Base-by-base conservation (phyloP, 495 filamentous ascomycete species). In the Penicillium robsamsonii region DNA sequence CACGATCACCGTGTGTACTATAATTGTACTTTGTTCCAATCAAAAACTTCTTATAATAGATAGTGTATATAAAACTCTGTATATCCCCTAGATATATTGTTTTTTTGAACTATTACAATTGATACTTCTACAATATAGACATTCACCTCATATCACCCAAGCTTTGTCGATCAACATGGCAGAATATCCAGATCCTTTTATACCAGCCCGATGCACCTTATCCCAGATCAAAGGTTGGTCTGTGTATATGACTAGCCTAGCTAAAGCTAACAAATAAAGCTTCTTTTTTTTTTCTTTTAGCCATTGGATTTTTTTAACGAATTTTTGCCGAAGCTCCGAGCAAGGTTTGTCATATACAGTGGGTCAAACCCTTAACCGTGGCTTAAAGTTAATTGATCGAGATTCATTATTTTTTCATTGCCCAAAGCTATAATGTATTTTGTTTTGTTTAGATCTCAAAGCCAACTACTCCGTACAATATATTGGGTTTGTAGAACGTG, bases 301-400 rank as follows among this genome's bases (percentile, higher is more conserved):
- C 22, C 2, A 22, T 22, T 22, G 22, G 2, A 22, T 22, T 22
- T 22, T 29, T 5, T 33, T 5, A 52, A 53, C 12, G 18, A 41
- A 53, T 35, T 45, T 53, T 45, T 27, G 41, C 50, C 41, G 42
- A 54, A 33, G 52, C 43, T 38, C 42, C 42, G 52, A 52, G 20
- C 27, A 45, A 46, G n/a, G 24, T 38, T 43, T 54, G 43, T 54
- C 42, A 46, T 17, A 20, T 7, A 12, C 6, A 54, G 42, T 53
- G 51, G 41, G 50, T 52, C 50, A 40, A 20, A 52, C 50, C 50
- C 38, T 33, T 25, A 24, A 30, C 38, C 43, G 50, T 52, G 50
- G 38, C 50, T 33, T 7, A 22, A 52, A 52, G 50, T n/a, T 27
- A 43, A 43, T 42, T 33, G 38, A 31, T 51, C 10, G 35, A 18